Evolutionary conservation across 2,329 filamentous ascomycete species (phyloP).

Genomic region (Verticillium nonalfalfae): DNA sequence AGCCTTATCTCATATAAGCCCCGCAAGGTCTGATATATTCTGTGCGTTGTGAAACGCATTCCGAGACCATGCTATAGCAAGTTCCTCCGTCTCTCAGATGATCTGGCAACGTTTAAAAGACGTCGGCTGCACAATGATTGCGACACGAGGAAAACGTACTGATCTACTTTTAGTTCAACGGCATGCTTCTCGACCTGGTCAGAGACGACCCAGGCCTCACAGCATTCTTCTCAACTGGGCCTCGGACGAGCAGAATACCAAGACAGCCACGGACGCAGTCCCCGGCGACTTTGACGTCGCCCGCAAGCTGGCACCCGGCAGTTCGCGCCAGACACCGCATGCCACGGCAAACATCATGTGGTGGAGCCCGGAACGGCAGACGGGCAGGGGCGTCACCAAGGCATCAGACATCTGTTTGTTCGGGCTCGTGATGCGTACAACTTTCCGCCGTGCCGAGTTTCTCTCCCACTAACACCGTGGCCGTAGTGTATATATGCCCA

Average conservation of each 20-base stretch:
- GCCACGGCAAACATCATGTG: conserved; percentile 30
- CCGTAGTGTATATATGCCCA: conserved; percentile 25
- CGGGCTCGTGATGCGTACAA: conserved; percentile 25
- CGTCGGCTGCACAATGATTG: neutral
- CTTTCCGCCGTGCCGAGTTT: conserved; percentile 13
- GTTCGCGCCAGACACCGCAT: conserved; percentile 16
- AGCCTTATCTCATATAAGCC: neutral
- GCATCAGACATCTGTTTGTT: conserved; percentile 30
- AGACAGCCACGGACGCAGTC: conserved; percentile 20
- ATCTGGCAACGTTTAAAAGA: neutral
- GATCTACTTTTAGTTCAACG: conserved; percentile 25
- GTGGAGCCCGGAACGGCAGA: conserved; percentile 30
- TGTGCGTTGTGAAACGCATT: conserved; percentile 23
- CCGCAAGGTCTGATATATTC: conserved; percentile 20
- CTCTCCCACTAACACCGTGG: conserved; percentile 12
- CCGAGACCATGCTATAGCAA: neutral
- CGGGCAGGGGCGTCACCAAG: conserved; percentile 21
- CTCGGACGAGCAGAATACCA: conserved; percentile 20
- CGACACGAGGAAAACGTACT: conserved; percentile 15
- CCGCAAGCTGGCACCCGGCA: conserved; percentile 20
- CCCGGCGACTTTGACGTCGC: conserved; percentile 29
- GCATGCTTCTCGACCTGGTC: conserved; percentile 24
- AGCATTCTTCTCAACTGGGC: conserved; percentile 29
- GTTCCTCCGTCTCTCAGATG: neutral
- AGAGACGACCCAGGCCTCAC: conserved; percentile 22